Evolutionary conservation across 768 basidiomycete species (phyloP), one percentile per base, ranked within the genome.

Genomic region (Suillus paluster): DNA sequence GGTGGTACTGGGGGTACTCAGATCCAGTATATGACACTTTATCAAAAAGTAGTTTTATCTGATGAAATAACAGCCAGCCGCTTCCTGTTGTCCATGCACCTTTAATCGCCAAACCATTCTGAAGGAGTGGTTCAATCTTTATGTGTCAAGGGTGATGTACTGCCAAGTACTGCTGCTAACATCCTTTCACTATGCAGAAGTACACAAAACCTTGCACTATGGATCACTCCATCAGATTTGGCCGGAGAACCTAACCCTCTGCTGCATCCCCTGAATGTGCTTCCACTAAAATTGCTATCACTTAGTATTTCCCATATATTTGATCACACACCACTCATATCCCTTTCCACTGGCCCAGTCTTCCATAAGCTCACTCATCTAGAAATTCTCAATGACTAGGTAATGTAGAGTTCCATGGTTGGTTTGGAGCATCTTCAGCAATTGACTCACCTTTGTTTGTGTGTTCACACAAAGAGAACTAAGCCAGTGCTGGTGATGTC

Each of bases 381-480:
- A 21, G 67, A 70, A 25, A 45, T 71, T 49, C 54, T 69, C n/a
- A 62, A 69, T 23, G 57, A 64, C 10, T 69, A 67, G 67, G 53
- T 60, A 1, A 58, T 70, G 9, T 70, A 65, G 67, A 63, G 36
- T n/a, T 64, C 69, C 2, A 58, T 63, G 2, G 56, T 63, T 23
- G 63, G 66, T 2, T 64, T 71, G 53, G 64, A 71, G 33, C 23
- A 48, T 41, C 57, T 66, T 3, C 65, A 64, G 3, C 57, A 30
- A 17, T 15, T 65, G 7, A 65, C 67, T 0, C 68, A 65, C 8
- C 7, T 66, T 5, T 56, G 67, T 4, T 70, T 66, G 39, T 63
- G 67, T 2, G 58, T 65, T 39, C 27, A 38, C 23, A 57, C 23
- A 17, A 10, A 27, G 46, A 48, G 46, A 48, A 48, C 46, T 15